Conservation (phyloP, 306 rosid species). For the Senna tora region DNA sequence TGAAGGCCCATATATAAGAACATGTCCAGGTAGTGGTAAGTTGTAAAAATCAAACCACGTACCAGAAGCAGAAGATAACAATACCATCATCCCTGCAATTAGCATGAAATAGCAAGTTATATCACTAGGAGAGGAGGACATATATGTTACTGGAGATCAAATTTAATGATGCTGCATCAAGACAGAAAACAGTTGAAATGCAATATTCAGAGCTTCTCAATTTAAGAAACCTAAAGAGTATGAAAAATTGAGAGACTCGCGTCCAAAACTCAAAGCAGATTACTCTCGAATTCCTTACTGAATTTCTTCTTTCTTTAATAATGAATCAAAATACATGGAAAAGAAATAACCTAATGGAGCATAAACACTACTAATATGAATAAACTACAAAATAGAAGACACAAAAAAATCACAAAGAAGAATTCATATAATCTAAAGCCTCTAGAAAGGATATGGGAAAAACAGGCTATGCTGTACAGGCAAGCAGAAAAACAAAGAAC, state of each 20-base stretch:
- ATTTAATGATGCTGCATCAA: conserved; percentile 28
- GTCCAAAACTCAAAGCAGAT: conserved; percentile 9
- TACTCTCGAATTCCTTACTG: conserved; percentile 25
- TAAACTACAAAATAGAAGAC: background rate
- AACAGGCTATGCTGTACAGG: background rate
- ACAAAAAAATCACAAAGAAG: background rate
- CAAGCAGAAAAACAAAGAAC: background rate
- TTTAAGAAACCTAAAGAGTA: background rate
- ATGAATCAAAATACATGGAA: background rate
- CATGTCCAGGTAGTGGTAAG: conserved; percentile 89
- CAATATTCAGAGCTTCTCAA: background rate
- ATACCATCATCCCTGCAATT: conserved; percentile 70
- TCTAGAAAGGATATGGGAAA: too few relatives aligned
- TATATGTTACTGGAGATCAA: conserved; percentile 15
- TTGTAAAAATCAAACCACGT: conserved; percentile 74
- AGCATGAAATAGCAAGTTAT: conserved; percentile 37
- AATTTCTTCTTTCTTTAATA: background rate
- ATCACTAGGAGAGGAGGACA: conserved; percentile 10
- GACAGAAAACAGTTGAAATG: conserved; percentile 4
- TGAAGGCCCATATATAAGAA: conserved; percentile 86
- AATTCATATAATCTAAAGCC: background rate
- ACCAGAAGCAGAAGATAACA: conserved; percentile 74
- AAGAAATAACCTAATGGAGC: background rate
- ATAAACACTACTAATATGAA: background rate
- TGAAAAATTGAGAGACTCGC: background rate